These are phyloP conservation scores for Solanum hybrid DNA, from an alignment of 305 asterid species.

Conservation along the genomic window DNA sequence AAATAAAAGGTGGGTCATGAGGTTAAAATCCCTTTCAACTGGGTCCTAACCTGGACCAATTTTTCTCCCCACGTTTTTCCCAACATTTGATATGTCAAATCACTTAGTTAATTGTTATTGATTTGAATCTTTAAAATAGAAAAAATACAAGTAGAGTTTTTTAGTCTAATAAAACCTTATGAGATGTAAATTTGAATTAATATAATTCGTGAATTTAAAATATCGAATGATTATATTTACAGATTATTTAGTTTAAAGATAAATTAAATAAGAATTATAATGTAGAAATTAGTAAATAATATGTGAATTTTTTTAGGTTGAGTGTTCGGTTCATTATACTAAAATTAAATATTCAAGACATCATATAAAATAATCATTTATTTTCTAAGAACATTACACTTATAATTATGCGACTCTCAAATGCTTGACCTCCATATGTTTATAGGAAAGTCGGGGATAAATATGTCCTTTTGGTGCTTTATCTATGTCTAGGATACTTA, in stretches of 20 bases:
- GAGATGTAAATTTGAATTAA: too few species aligned
- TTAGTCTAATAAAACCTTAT: too few species aligned
- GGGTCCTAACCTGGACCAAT: neutral
- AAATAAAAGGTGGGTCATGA: neutral
- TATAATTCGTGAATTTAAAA: too few species aligned
- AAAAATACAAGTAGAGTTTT: neutral
- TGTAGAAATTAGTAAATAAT: too few species aligned
- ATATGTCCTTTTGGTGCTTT: neutral
- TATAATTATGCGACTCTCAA: neutral
- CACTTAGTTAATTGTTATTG: neutral
- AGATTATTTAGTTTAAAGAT: too few species aligned
- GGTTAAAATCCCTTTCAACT: neutral
- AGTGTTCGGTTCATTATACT: too few species aligned
- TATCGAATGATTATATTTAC: too few species aligned
- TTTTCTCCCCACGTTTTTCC: neutral
- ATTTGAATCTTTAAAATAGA: neutral
- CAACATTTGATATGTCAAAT: neutral
- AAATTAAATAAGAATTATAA: too few species aligned
- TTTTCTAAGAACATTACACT: neutral
- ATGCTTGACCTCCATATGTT: neutral
- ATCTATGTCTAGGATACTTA: neutral
- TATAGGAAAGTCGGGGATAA: neutral
- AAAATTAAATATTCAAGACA: too few species aligned
- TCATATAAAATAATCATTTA: neutral
- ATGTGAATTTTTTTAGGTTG: too few species aligned